These are phyloP conservation scores for Mycena galopus DNA, from an alignment of 768 basidiomycete species.

Conservation along the genomic window DNA sequence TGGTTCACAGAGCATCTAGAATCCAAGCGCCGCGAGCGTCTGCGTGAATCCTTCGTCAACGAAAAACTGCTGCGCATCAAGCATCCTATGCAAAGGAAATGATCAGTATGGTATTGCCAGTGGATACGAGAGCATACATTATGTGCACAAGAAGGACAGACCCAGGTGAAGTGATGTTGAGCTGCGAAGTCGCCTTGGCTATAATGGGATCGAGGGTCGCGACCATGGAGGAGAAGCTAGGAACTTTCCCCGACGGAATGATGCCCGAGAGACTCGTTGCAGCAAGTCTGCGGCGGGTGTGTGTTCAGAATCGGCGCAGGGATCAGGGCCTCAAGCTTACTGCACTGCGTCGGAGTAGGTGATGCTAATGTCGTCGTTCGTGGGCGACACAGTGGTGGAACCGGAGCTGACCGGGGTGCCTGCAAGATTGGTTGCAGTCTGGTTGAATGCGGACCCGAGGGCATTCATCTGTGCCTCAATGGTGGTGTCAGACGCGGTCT, in stretches of 20 bases:
- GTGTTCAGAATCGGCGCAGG: background rate
- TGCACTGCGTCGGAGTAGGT: constrained; percentile 45
- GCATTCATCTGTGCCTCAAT: constrained; percentile 43
- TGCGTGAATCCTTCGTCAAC: constrained; percentile 48
- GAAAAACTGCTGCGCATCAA: constrained; percentile 53
- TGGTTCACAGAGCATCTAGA: too few relatives aligned
- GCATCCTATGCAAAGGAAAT: constrained; percentile 40
- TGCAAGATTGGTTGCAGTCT: constrained; percentile 38
- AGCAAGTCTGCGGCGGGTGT: constrained; percentile 38
- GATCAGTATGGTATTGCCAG: background rate
- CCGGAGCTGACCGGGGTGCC: constrained; percentile 47
- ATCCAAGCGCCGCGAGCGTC: constrained; percentile 50
- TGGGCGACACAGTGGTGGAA: constrained; percentile 48
- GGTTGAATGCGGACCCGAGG: constrained; percentile 45
- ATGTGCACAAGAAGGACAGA: constrained; percentile 45
- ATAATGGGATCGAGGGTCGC: constrained; percentile 47
- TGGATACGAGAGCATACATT: constrained; percentile 39
- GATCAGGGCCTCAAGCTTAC: constrained; percentile 36
- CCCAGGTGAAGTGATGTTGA: constrained; percentile 49
- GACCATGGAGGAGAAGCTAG: constrained; percentile 43
- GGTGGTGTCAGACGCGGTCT: constrained; percentile 46
- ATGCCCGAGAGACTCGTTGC: constrained; percentile 49
- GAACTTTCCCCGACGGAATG: constrained; percentile 39
- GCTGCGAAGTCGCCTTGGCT: constrained; percentile 39
- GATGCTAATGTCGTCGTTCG: constrained; percentile 52